These are phyloP conservation scores for Pseudocercospora fuligena DNA, from an alignment of 2,329 filamentous ascomycete species.

Conservation along the genomic window DNA sequence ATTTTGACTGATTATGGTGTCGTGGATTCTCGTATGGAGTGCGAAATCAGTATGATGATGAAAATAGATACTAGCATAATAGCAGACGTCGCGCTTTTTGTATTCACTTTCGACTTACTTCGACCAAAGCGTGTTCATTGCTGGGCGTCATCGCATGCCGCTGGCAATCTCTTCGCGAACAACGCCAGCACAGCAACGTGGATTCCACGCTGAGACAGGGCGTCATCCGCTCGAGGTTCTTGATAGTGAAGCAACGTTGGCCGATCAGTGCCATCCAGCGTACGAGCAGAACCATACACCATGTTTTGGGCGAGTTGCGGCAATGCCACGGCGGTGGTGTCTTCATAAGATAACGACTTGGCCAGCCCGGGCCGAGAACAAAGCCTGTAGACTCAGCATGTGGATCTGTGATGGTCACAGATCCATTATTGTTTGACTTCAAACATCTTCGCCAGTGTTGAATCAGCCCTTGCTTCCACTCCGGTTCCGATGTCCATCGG, in stretches of 20 bases:
- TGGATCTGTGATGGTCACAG: neutral
- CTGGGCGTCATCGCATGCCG: conserved; percentile 4
- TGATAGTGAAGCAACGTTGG: neutral
- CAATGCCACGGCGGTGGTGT: neutral
- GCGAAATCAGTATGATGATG: neutral
- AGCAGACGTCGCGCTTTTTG: neutral
- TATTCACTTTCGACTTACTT: conserved; percentile 5
- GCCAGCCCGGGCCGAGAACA: neutral
- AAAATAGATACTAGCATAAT: neutral
- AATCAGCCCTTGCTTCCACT: neutral
- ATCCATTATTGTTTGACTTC: neutral
- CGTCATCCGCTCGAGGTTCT: neutral
- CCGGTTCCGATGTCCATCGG: neutral
- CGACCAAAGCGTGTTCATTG: neutral
- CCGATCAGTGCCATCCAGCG: neutral
- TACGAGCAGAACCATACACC: neutral
- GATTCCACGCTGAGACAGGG: conserved; percentile 8
- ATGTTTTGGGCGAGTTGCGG: neutral
- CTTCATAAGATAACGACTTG: conserved; percentile 4
- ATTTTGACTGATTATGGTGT: neutral
- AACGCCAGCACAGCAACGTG: neutral
- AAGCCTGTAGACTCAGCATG: neutral
- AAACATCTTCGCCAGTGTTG: neutral
- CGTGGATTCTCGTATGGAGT: neutral
- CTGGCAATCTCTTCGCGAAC: neutral